A percentile compares a stretch with the other conserved stretches of the same genome.
Conservation (phyloP, 257 asterid genomes). For the Gentiana dahurica region DNA sequence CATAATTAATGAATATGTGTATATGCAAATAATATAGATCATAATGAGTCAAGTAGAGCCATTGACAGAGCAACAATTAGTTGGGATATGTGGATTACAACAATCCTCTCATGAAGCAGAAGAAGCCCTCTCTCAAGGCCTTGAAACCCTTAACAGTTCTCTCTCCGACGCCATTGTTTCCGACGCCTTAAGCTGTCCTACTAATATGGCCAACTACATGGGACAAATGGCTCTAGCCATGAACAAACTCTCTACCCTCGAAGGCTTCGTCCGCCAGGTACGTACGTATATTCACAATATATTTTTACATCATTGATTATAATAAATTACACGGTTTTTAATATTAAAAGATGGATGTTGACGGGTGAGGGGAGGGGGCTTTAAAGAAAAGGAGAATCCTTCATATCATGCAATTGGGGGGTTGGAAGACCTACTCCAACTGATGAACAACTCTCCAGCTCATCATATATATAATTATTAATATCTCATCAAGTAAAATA, state of each 20-base stretch:
- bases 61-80: slow-evolving; percentile 48
- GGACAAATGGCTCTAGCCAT: slow-evolving; percentile 63
- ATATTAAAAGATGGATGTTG: background rate
- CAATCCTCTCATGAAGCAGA: slow-evolving; percentile 66
- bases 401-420: slow-evolving; percentile 5
- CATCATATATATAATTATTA: slow-evolving; percentile 1
- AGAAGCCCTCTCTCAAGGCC: slow-evolving; percentile 60
- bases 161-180: slow-evolving; percentile 50
- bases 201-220: slow-evolving; percentile 54
- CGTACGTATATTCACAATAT: too few relatives aligned
- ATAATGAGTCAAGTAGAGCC: slow-evolving; percentile 53
- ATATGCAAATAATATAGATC: slow-evolving; percentile 20
- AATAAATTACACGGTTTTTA: too few relatives aligned
- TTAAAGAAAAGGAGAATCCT: slow-evolving; percentile 7
- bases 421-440: slow-evolving; percentile 38
- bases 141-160: slow-evolving; percentile 44
- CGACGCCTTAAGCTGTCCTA: slow-evolving; percentile 44
- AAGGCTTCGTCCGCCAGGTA: slow-evolving; percentile 76
- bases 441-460: slow-evolving; percentile 20
- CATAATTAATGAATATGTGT: too few relatives aligned
- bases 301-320: too few relatives aligned
- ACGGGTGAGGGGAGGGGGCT: background rate
- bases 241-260: slow-evolving; percentile 58
- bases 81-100: slow-evolving; percentile 53
- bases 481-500: background rate